phyloP scores from a whole-genome alignment of 805 yeast species.

The Metschnikowia matae region DNA sequence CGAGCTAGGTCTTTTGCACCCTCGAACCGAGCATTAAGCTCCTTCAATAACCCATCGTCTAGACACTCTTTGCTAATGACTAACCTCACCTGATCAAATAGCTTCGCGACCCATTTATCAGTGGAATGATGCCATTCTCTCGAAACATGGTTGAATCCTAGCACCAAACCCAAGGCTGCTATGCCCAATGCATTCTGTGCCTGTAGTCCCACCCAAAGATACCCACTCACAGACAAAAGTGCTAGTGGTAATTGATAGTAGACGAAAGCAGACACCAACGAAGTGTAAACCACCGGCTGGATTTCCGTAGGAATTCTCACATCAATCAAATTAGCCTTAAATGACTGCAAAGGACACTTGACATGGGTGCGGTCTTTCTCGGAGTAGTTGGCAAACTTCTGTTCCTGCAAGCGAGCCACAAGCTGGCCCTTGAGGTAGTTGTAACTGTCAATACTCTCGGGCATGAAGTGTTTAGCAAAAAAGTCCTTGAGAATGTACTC shows the following conservation, averaged over 20 bases:
- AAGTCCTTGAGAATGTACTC: constrained; percentile 41
- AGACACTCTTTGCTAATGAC: constrained; percentile 29
- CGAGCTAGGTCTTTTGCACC: constrained; percentile 19
- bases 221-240: constrained; percentile 27
- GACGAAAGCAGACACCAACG: constrained; percentile 26
- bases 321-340: constrained; percentile 31
- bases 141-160: constrained; percentile 41
- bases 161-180: constrained; percentile 34
- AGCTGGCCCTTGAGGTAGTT: constrained; percentile 37
- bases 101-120: constrained; percentile 23
- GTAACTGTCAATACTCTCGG: constrained; percentile 34
- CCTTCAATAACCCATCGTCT: constrained; percentile 35
- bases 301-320: constrained; percentile 27
- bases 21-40: constrained; percentile 25
- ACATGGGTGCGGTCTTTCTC: constrained; percentile 6
- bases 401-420: constrained; percentile 26
- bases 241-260: constrained; percentile 39
- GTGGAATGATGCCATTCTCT: constrained; percentile 32
- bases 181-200: constrained; percentile 32
- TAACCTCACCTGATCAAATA: constrained; percentile 36
- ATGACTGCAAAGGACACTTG: constrained; percentile 27
- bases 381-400: constrained; percentile 20
- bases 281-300: constrained; percentile 34
- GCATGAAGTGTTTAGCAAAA: constrained; percentile 34
- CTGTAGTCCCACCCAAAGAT: constrained; percentile 31